Conservation (phyloP, 2,329 filamentous ascomycete species). For the Periconia digitata region DNA sequence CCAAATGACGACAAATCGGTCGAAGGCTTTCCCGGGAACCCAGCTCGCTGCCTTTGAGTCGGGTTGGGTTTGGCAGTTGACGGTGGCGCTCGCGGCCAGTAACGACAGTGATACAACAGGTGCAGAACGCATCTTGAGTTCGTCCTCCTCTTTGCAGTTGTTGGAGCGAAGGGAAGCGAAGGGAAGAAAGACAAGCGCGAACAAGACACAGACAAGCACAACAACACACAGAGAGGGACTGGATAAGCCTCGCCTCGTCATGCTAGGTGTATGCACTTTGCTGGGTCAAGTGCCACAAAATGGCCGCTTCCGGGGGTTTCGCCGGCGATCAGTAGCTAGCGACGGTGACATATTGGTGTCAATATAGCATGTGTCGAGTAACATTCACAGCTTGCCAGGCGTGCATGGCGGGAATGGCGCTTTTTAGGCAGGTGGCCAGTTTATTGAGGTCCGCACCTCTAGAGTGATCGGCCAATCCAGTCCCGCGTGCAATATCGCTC, state of each 20-base stretch:
- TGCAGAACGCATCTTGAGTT: not conserved
- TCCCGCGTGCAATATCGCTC: too few relatives aligned
- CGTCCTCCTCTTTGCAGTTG: not conserved
- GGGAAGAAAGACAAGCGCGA: not conserved
- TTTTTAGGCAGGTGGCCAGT: not conserved
- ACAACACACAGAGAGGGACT: not conserved
- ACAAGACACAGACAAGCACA: not conserved
- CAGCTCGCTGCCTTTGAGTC: slow-evolving; percentile 47
- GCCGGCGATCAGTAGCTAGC: not conserved
- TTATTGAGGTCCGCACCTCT: not conserved
- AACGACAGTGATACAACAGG: slow-evolving; percentile 8
- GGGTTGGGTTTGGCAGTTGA: slow-evolving; percentile 21
- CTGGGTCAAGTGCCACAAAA: too few relatives aligned
- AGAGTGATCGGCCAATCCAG: too few relatives aligned
- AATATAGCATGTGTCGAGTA: not conserved
- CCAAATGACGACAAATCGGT: slow-evolving; percentile 73
- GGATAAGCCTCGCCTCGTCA: not conserved
- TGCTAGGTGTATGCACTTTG: not conserved
- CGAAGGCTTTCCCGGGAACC: slow-evolving; percentile 71
- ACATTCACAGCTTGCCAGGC: not conserved
- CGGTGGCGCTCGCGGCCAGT: slow-evolving; percentile 2
- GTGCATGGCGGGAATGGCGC: not conserved
- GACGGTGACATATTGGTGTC: not conserved
- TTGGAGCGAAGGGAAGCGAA: not conserved
- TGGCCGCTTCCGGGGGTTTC: not conserved